Evolutionary conservation across 2,329 filamentous ascomycete species (phyloP), one percentile per base, ranked within the genome.

Genomic region (Phyllachora maydis): DNA sequence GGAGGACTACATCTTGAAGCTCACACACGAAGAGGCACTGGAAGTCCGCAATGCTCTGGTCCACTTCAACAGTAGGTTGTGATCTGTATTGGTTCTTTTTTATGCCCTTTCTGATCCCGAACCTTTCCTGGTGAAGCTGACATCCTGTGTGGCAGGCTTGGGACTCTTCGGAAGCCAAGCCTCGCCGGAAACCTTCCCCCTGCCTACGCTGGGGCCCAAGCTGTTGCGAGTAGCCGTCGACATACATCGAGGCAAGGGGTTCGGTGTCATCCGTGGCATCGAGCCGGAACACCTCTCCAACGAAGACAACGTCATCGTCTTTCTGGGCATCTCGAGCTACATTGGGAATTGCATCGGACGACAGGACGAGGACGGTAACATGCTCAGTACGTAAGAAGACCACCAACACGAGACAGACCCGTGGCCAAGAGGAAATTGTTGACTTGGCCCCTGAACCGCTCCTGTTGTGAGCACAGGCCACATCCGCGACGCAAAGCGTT

Each of bases 281-380:
- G 41, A 50, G 10, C 45, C 51, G 2, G 40, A 43, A 14, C 42
- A 42, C n/a, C 50, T 54, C 34, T 40, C 43, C 7, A 38, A 40
- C 20, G 41, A 49, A 23, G 52, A 59, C 16, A 54, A 50, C 23
- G 34, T 54, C 16, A 43, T 51, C 14, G 46, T 57, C 23, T 57
- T 54, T 29, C 45, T 51, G 7, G 55, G 55, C 4, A 38, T 59
- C 4, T 48, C 52, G 2, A 49, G 49, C 15, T 52, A 58, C 31
- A 45, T 59, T 24, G 53, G 46, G 7, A 38, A 48, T 7, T 40
- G 41, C 4, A 42, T 54, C 7, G 45, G 43, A 6, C 34, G 36
- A 23, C 45, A 49, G 17, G 36, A 41, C 23, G 30, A 34, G 26
- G 32, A 37, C 12, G 37, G 38, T 3, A 27, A 32, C 11, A 39